Conservation (phyloP, 2,329 filamentous ascomycete species). For the Venturia carpophila region DNA sequence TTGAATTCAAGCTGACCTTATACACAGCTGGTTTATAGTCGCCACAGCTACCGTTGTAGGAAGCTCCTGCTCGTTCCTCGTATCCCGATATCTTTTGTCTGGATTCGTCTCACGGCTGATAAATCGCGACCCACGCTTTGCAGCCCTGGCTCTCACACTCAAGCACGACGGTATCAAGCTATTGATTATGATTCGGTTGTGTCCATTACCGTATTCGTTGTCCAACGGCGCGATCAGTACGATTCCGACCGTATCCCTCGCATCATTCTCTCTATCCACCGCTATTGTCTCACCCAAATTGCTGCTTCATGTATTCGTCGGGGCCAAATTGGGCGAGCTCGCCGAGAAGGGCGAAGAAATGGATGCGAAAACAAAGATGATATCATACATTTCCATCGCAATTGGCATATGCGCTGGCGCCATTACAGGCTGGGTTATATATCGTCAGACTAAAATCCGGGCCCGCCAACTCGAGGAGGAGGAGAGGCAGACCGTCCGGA, state of each 20-base stretch:
- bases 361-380: constrained; percentile 64
- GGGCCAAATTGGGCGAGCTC: constrained; percentile 70
- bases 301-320: constrained; percentile 87
- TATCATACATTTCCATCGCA: constrained; percentile 78
- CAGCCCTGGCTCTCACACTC: constrained; percentile 78
- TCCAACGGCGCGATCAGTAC: constrained; percentile 93
- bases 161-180: constrained; percentile 86
- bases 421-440: constrained; percentile 76
- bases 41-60: constrained; percentile 71
- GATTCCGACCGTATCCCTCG: constrained; percentile 75
- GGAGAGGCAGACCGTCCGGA: constrained; percentile 26
- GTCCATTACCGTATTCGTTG: constrained; percentile 84
- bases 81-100: constrained; percentile 70
- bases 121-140: constrained; percentile 75
- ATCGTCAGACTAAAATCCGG: constrained; percentile 49
- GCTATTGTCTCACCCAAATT: constrained; percentile 78
- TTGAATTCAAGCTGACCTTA: background rate
- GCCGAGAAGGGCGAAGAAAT: constrained; percentile 80
- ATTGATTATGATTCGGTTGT: constrained; percentile 84
- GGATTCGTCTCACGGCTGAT: constrained; percentile 73
- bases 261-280: constrained; percentile 72
- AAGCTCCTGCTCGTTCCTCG: constrained; percentile 69
- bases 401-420: constrained; percentile 64
- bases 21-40: constrained; percentile 69
- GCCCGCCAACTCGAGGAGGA: constrained; percentile 44